Evolutionary conservation across 257 asterid genomes (phyloP).

Genomic region (Capsicum chinense): DNA sequence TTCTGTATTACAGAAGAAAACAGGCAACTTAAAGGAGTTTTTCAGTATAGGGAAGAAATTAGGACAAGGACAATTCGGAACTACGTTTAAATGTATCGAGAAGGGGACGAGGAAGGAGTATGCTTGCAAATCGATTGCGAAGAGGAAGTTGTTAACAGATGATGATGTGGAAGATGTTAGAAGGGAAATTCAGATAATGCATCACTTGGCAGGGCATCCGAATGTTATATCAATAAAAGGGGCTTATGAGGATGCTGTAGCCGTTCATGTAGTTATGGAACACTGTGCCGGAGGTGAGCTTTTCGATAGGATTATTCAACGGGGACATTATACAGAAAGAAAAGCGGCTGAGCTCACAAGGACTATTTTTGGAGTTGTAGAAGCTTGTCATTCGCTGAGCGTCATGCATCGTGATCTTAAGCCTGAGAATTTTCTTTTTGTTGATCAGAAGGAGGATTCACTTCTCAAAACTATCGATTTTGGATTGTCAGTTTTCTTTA

Average conservation of each 20-base stretch:
- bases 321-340: constrained; percentile 93
- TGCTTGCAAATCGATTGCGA: constrained; percentile 96
- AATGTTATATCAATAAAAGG: constrained; percentile 91
- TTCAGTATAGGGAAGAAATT: constrained; percentile 77
- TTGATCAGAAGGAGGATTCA: constrained; percentile 85
- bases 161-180: constrained; percentile 98
- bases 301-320: constrained; percentile 85
- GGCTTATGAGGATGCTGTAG: constrained; percentile 85
- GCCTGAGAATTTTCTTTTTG: constrained; percentile 93
- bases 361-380: constrained; percentile 92
- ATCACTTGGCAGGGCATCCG: constrained; percentile 87
- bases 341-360: constrained; percentile 97
- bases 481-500: constrained; percentile 89
- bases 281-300: constrained; percentile 94
- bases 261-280: constrained; percentile 96
- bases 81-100: constrained; percentile 78
- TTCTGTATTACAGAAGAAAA: constrained; percentile 70
- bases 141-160: constrained; percentile 82
- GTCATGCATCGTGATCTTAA: constrained; percentile 99
- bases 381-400: constrained; percentile 92
- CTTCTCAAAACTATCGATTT: constrained; percentile 92
- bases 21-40: constrained; percentile 81
- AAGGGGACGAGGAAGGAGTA: constrained; percentile 65
- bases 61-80: constrained; percentile 97
- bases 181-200: constrained; percentile 98